Conservation (phyloP, 2,329 filamentous ascomycete species). For the Ophiocordyceps camponoti-leonardi region DNA sequence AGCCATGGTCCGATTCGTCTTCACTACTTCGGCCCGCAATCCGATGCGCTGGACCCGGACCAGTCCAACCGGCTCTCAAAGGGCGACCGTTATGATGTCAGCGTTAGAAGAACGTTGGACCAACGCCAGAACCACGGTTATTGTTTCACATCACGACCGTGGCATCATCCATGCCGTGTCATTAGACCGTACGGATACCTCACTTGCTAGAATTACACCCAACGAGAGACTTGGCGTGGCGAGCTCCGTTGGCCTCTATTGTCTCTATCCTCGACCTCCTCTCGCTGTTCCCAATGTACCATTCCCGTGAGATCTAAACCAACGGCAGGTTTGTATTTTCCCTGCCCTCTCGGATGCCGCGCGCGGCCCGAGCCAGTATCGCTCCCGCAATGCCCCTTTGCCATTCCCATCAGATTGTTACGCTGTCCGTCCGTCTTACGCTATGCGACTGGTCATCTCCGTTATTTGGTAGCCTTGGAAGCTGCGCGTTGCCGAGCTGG, state of each 20-base stretch:
- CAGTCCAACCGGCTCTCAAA: too few species aligned
- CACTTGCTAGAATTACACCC: background rate
- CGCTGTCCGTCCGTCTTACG: too few species aligned
- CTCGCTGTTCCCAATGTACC: background rate
- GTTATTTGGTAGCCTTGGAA: constrained; percentile 16
- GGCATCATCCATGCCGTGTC: background rate
- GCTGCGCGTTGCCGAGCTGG: constrained; percentile 13
- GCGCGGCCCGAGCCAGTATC: background rate
- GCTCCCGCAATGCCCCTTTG: background rate
- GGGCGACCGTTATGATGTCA: too few species aligned
- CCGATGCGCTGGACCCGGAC: too few species aligned
- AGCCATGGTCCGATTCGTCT: too few species aligned
- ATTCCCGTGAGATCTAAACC: background rate
- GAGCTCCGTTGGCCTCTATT: background rate
- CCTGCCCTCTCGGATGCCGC: background rate
- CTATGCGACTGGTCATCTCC: background rate
- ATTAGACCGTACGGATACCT: too few species aligned
- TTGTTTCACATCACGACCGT: background rate
- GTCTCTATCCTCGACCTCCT: background rate
- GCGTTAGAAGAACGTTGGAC: background rate
- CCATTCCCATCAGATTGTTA: too few species aligned
- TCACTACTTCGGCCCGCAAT: too few species aligned
- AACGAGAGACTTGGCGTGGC: background rate
- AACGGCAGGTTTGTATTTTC: background rate
- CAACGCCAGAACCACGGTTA: background rate